Base-by-base conservation (phyloP, 192 early-diverging fungal species). In the Diversispora eburnea region DNA sequence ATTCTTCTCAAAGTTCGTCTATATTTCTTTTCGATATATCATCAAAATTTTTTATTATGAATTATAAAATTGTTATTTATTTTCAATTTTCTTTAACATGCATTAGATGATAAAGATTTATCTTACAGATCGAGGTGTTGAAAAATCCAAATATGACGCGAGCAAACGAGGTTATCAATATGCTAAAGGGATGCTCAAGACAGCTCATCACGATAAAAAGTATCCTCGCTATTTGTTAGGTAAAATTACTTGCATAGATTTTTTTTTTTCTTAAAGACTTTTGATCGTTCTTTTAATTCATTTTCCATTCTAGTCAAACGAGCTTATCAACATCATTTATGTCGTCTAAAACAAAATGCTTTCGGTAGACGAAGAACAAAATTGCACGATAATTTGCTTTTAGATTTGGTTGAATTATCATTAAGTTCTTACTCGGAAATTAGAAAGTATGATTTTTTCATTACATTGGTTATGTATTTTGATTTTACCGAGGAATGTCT, bases 361-460 rank as follows among this genome's bases (percentile, higher is more conserved):
- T 77, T 79, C 68, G 80, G 81, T 12, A 76, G 84, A 48, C 67
- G 76, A 33, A 78, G 83, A 55, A 80, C 82, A 1, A 75, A 74
- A 13, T 19, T 89, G 9, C 83, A 88, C 60, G 84, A 89, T 70
- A 49, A 75, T 20, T 68, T 91, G 43, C 65, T 91, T 15, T 49
- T 74, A 5, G 84, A 87, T 71, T 66, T 92, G 22, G 75, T 84
- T 25, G 81, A 90, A 33, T 63, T 91, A 59, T 89, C 88, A 0
- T 48, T 86, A 72, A 84, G 81, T 48, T 81, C 77, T 9, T 88
- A 87, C 69, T 79, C 84, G 7, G 85, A 89, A 62, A 86, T 87
- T 52, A 80, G 87, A 77, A 88, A 85, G 82, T 84, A 80, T 60
- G 76, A 15, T 19, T 45, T 47, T n/a, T 42, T 19, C 12, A 33